phyloP scores from a whole-genome alignment of 1,139 yeast species.

The Kodamaea plutei region DNA sequence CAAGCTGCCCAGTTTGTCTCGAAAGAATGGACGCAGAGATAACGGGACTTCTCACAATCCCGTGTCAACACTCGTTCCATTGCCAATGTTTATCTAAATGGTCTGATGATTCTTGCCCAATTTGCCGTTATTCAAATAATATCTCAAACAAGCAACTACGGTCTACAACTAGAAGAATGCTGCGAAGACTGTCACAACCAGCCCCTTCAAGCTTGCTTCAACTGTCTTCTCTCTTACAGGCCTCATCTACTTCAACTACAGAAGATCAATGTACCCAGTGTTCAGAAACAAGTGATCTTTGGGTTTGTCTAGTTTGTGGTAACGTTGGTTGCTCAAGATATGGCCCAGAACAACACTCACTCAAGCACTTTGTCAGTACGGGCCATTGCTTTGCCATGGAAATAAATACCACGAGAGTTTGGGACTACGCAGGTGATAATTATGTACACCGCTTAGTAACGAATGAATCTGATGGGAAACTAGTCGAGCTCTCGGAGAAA shows the following conservation, averaged over 20 bases:
- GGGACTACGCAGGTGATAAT: slow-evolving; percentile 94
- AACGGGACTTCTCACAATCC: slow-evolving; percentile 81
- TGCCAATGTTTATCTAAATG: slow-evolving; percentile 85
- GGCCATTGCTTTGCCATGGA: slow-evolving; percentile 95
- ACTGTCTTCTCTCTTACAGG: too few species aligned
- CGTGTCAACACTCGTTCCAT: slow-evolving; percentile 93
- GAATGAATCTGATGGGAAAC: slow-evolving; percentile 80
- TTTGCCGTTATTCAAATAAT: slow-evolving; percentile 72
- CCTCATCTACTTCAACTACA: not conserved
- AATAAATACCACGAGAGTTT: slow-evolving; percentile 74
- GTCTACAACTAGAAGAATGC: slow-evolving; percentile 2
- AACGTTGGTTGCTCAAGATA: slow-evolving; percentile 88
- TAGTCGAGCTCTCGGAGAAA: slow-evolving; percentile 63
- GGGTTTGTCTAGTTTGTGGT: slow-evolving; percentile 93
- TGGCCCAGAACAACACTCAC: slow-evolving; percentile 76
- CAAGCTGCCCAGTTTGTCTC: slow-evolving; percentile 91
- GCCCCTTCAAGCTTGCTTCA: slow-evolving; percentile 1
- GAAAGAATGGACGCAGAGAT: slow-evolving; percentile 83
- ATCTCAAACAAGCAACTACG: slow-evolving; percentile 24
- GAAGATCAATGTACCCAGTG: slow-evolving; percentile 37
- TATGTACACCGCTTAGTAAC: slow-evolving; percentile 86
- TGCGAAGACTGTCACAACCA: slow-evolving; percentile 22
- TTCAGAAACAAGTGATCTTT: slow-evolving; percentile 31
- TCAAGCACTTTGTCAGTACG: slow-evolving; percentile 70
- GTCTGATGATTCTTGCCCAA: slow-evolving; percentile 91